Evolutionary conservation across 2,329 filamentous ascomycete genomes (phyloP).

Genomic region (Trichoderma endophyticum): DNA sequence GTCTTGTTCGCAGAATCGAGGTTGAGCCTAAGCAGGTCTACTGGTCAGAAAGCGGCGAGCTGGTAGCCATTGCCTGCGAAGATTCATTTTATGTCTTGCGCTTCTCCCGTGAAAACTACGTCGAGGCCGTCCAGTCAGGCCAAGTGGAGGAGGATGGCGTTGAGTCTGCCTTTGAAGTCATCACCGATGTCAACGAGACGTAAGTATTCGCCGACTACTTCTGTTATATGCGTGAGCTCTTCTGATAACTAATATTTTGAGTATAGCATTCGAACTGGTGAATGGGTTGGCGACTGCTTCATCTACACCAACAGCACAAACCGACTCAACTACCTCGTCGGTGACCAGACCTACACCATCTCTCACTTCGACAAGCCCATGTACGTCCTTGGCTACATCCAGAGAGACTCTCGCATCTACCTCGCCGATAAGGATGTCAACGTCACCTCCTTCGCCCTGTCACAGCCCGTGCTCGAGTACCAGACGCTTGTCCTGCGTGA

Average conservation of each 20-base stretch:
- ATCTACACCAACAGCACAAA: constrained; percentile 98
- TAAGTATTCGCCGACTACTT: constrained; percentile 35
- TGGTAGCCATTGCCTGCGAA: constrained; percentile 89
- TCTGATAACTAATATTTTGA: not conserved
- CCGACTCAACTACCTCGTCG: constrained; percentile 94
- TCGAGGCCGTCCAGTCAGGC: constrained; percentile 77
- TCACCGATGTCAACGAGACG: constrained; percentile 92
- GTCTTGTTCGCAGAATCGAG: constrained; percentile 88
- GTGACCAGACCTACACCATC: constrained; percentile 96
- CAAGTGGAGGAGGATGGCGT: constrained; percentile 87
- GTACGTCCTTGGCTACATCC: constrained; percentile 94
- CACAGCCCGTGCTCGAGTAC: constrained; percentile 90
- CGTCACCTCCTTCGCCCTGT: constrained; percentile 85
- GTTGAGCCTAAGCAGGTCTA: constrained; percentile 72
- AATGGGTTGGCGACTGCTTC: constrained; percentile 99
- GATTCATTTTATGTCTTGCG: constrained; percentile 93
- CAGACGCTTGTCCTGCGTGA: constrained; percentile 92
- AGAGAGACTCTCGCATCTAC: constrained; percentile 92
- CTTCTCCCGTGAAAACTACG: constrained; percentile 84
- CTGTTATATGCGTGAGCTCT: not conserved
- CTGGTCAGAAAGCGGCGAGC: constrained; percentile 95
- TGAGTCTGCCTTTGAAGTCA: constrained; percentile 91
- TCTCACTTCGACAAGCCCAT: constrained; percentile 94
- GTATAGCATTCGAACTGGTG: constrained; percentile 77
- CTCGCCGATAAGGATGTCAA: constrained; percentile 93